Evolutionary conservation across 1,284 basidiomycete genomes (phyloP), one percentile per base, ranked within the genome.

Genomic region (Malassezia equina): DNA sequence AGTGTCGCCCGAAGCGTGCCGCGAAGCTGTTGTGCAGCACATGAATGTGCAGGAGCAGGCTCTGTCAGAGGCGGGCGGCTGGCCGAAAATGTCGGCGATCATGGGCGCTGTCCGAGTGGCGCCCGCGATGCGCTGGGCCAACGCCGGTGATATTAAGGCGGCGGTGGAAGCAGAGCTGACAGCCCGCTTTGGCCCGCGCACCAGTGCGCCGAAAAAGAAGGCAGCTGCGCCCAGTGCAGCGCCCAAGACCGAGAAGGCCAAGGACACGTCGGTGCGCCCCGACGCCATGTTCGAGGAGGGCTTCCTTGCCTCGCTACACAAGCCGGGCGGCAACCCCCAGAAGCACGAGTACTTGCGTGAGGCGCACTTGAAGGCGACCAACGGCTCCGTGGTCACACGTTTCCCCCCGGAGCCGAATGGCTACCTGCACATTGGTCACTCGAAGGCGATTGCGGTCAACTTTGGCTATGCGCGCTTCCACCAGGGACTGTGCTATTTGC

Each of bases 331-430:
- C 69, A 99, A 96, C 77, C 85, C 88, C 31, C 94, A 99, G 76
- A 82, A 86, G 51, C 81, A 85, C 59, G 81, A 84, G 7, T 79
- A 81, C 55, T 82, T 95, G 56, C 85, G 85, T 52, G 83, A 89
- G 58, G 78, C 83, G 63, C 94, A 99, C 74, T 79, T 98, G 42
- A 80, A 81, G 15, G 81, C 81, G 15, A 96, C 94, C 0, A 82
- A 82, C 24, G 89, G 90, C 12, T 78, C 82, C 57, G 90, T 98
- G 5, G 86, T 86, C 78, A 98, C 94, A 7, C 89, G 94, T 33
- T 99, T 99, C 78, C 94, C 94, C 21, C 94, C 94, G 3, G 94
- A 99, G 78, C 94, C 94, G 15, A 98, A 98, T 74, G 93, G 93
- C 5, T 96, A 83, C 78, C 80, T 96, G 45, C 91, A 95, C 75